Evolutionary conservation across 148 eudicot genomes (phyloP).

Genomic region (Heliamphora exappendiculata): DNA sequence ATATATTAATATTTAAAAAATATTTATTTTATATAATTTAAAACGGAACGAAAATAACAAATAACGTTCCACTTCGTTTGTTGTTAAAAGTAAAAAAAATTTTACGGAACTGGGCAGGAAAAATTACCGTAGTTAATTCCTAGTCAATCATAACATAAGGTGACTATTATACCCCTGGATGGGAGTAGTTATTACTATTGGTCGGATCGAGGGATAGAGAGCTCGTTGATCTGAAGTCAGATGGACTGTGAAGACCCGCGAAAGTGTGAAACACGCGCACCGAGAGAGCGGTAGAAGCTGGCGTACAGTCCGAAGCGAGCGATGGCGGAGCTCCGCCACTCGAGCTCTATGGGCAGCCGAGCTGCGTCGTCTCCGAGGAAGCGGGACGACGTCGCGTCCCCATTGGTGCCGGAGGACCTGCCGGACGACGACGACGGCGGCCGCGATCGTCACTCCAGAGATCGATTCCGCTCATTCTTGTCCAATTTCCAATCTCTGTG

Average conservation of each 20-base stretch:
- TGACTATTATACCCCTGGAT: too few relatives aligned
- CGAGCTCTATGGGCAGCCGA: conserved; percentile 58
- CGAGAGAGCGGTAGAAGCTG: conserved; percentile 20
- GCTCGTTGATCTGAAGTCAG: conserved; percentile 6
- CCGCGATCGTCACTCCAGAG: conserved; percentile 44
- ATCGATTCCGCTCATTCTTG: conserved; percentile 35
- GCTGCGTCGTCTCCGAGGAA: conserved; percentile 60
- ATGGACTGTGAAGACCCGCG: neutral
- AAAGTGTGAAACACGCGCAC: neutral
- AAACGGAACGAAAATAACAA: too few relatives aligned
- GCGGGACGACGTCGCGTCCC: conserved; percentile 50
- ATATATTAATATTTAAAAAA: too few relatives aligned
- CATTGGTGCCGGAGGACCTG: conserved; percentile 33
- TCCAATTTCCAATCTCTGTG: conserved; percentile 24
- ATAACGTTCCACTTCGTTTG: too few relatives aligned
- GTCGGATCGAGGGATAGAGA: too few relatives aligned
- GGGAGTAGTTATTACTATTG: too few relatives aligned
- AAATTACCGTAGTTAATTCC: too few relatives aligned
- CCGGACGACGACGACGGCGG: conserved; percentile 33
- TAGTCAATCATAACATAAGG: too few relatives aligned
- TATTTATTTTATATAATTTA: too few relatives aligned
- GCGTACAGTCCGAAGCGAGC: conserved; percentile 49
- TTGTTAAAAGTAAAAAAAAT: too few relatives aligned
- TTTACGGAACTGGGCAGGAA: too few relatives aligned
- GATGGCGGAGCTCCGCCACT: conserved; percentile 93